Conservation (phyloP, 306 rosid genomes). For the Notholithocarpus densiflorus region DNA sequence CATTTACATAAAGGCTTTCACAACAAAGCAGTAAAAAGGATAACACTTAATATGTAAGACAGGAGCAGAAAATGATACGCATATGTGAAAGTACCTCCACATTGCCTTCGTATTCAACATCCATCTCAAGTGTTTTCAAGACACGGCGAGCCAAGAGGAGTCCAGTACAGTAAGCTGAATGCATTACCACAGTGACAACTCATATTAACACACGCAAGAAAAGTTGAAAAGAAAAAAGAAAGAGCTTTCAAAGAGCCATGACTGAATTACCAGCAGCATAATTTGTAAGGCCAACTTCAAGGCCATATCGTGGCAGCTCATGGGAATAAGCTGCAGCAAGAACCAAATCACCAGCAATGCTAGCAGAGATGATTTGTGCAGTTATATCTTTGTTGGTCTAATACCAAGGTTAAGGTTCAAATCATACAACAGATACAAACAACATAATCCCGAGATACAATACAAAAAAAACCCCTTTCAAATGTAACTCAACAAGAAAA, state of each 20-base stretch:
- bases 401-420: slow-evolving; percentile 20
- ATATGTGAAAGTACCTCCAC: slow-evolving; percentile 56
- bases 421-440: not conserved
- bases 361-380: slow-evolving; percentile 74
- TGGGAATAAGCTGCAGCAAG: slow-evolving; percentile 80
- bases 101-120: slow-evolving; percentile 78
- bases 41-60: no score
- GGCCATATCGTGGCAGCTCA: slow-evolving; percentile 75
- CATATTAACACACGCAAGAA: not conserved
- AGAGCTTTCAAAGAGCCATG: not conserved
- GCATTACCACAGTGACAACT: not conserved
- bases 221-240: no score
- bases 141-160: slow-evolving; percentile 87
- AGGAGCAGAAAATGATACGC: no score
- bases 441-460: not conserved
- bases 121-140: slow-evolving; percentile 73
- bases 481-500: not conserved
- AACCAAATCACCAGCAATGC: slow-evolving; percentile 81
- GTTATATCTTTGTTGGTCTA: slow-evolving; percentile 76
- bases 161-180: slow-evolving; percentile 84
- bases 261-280: slow-evolving; percentile 78
- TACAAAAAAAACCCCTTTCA: not conserved
- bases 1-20: not conserved
- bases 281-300: slow-evolving; percentile 81
- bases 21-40: no score